phyloP scores from a whole-genome alignment of 2,329 filamentous ascomycete genomes.

The Fusarium sulawesiense region DNA sequence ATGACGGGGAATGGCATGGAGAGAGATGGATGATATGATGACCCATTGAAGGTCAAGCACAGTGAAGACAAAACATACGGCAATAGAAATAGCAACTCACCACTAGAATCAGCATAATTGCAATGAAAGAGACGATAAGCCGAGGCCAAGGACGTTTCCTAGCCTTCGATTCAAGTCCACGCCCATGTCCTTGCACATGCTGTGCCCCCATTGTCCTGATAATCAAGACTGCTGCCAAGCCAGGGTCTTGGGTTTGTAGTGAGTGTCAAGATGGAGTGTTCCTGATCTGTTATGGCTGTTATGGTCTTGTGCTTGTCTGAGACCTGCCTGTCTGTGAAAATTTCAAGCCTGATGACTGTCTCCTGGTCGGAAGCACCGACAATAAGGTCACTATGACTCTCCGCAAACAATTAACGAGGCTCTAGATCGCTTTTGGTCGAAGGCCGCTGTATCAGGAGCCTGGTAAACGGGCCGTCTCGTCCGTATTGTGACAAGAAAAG shows the following conservation, averaged over 20 bases:
- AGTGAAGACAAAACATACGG: slow-evolving; percentile 6
- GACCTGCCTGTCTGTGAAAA: neutral
- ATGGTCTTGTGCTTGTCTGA: slow-evolving; percentile 23
- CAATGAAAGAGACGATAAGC: slow-evolving; percentile 22
- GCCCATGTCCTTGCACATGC: slow-evolving; percentile 17
- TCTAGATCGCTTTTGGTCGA: slow-evolving; percentile 19
- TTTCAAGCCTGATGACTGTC: slow-evolving; percentile 3
- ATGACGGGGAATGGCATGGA: slow-evolving; percentile 37
- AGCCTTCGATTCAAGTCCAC: slow-evolving; percentile 20
- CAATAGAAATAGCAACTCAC: slow-evolving; percentile 36
- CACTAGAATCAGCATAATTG: slow-evolving; percentile 35
- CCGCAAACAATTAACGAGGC: neutral
- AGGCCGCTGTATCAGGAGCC: slow-evolving; percentile 6
- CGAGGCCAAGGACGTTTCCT: slow-evolving; percentile 28
- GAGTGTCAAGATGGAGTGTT: slow-evolving; percentile 12
- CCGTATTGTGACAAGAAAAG: slow-evolving; percentile 1
- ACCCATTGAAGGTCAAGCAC: slow-evolving; percentile 16
- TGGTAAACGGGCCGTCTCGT: slow-evolving; percentile 38
- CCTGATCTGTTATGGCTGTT: slow-evolving; percentile 5
- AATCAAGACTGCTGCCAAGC: slow-evolving; percentile 14
- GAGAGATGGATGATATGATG: slow-evolving; percentile 33
- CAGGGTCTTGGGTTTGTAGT: slow-evolving; percentile 5
- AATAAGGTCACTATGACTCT: slow-evolving; percentile 11
- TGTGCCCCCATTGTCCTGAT: slow-evolving; percentile 31
- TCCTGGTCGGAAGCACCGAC: neutral